Conservation (phyloP, 805 yeast genomes). For the Grigorovia humatica region DNA sequence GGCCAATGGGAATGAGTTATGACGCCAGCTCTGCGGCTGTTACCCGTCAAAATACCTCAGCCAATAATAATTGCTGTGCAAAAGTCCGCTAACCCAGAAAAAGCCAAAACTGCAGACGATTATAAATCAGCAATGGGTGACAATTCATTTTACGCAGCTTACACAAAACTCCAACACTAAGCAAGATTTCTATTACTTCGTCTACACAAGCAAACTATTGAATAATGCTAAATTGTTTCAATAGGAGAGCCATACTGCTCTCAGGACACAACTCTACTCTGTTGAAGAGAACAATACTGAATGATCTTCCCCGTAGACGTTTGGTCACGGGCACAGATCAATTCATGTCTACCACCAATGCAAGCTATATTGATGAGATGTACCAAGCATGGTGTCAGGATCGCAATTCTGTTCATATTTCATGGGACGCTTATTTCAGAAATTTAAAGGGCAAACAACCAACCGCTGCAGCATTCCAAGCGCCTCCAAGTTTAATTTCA, state of each 20-base stretch:
- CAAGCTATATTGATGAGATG: conserved; percentile 96
- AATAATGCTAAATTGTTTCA: not conserved
- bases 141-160: not conserved
- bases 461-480: conserved; percentile 65
- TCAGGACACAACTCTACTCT: not conserved
- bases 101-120: not conserved
- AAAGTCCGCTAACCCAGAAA: not conserved
- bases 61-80: not conserved
- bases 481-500: conserved; percentile 89
- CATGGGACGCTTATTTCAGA: conserved; percentile 96
- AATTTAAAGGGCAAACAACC: conserved; percentile 48
- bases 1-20: not conserved
- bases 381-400: conserved; percentile 88
- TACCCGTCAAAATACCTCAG: not conserved
- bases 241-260: not conserved
- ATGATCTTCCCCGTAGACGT: not conserved
- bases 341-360: conserved; percentile 74
- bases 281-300: not conserved
- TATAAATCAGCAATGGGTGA: not conserved
- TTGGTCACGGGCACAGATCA: conserved; percentile 38
- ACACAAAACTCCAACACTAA: not conserved
- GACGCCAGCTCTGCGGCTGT: not conserved
- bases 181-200: not conserved
- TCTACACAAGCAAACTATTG: not conserved
- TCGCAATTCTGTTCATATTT: conserved; percentile 83